Conservation (phyloP, 2,329 filamentous ascomycete genomes). For the Corynespora cassiicola region DNA sequence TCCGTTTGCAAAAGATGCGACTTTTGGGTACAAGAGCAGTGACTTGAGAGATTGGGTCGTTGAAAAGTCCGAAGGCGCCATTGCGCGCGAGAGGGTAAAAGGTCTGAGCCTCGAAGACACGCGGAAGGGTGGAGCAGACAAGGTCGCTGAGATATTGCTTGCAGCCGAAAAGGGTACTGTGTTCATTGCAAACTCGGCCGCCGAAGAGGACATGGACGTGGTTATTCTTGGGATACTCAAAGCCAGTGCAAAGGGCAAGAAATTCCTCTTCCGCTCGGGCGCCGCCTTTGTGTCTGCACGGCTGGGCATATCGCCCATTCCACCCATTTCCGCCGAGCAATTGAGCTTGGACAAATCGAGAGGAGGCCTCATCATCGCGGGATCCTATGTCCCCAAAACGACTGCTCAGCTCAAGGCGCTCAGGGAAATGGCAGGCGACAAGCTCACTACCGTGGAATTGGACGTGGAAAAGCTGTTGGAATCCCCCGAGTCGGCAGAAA, state of each 20-base stretch:
- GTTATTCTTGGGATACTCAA: slow-evolving; percentile 58
- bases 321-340: slow-evolving; percentile 56
- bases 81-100: slow-evolving; percentile 46
- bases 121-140: slow-evolving; percentile 52
- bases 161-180: slow-evolving; percentile 47
- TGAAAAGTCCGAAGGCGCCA: slow-evolving; percentile 59
- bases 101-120: slow-evolving; percentile 59
- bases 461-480: slow-evolving; percentile 57
- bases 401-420: slow-evolving; percentile 60
- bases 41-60: slow-evolving; percentile 60
- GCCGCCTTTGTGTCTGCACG: slow-evolving; percentile 58
- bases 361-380: slow-evolving; percentile 63
- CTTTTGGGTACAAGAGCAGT: slow-evolving; percentile 64
- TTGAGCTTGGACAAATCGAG: slow-evolving; percentile 46
- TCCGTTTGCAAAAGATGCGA: slow-evolving; percentile 64
- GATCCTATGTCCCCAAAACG: slow-evolving; percentile 66
- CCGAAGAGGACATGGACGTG: slow-evolving; percentile 63
- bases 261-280: slow-evolving; percentile 55
- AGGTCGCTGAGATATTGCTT: slow-evolving; percentile 51
- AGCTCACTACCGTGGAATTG: slow-evolving; percentile 56
- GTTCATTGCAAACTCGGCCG: slow-evolving; percentile 60
- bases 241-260: slow-evolving; percentile 48
- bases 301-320: slow-evolving; percentile 60
- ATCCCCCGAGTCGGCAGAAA: slow-evolving; percentile 40
- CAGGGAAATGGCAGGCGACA: slow-evolving; percentile 43